These are phyloP conservation scores for Ceratonia siliqua DNA, from an alignment of 306 rosid genomes.

Conservation along the genomic window DNA sequence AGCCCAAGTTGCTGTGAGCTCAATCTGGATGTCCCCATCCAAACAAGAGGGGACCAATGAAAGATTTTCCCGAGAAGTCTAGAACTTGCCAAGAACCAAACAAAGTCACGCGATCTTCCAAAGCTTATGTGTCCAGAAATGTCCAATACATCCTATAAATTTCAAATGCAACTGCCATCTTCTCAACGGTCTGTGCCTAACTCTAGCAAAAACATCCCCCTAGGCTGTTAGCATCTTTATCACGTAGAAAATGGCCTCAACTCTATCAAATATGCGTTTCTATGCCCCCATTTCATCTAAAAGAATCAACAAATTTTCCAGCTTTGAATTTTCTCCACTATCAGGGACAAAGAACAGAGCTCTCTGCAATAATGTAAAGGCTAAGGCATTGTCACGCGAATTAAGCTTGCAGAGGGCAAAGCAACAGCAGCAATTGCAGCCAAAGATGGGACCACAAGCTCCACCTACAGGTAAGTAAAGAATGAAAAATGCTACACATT, in stretches of 20 bases:
- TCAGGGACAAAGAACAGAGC: neutral
- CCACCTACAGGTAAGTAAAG: conserved; percentile 36
- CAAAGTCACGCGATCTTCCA: neutral
- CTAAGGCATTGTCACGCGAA: conserved; percentile 34
- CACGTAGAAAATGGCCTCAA: conserved; percentile 21
- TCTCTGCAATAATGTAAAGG: conserved; percentile 19
- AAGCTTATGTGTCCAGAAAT: conserved; percentile 29
- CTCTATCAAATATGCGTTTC: conserved; percentile 21
- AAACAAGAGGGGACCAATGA: neutral
- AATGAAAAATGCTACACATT: too few relatives aligned
- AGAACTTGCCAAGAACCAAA: conserved; percentile 21
- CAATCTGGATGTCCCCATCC: too few relatives aligned
- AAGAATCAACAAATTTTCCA: conserved; percentile 26
- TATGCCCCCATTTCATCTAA: conserved; percentile 30
- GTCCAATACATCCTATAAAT: conserved; percentile 38
- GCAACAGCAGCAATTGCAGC: conserved; percentile 29
- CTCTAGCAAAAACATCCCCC: neutral
- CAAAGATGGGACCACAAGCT: conserved; percentile 30
- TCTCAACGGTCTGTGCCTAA: neutral
- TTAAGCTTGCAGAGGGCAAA: conserved; percentile 27
- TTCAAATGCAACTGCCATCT: neutral
- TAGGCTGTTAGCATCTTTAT: neutral
- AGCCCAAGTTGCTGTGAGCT: too few relatives aligned
- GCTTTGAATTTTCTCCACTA: conserved; percentile 13
- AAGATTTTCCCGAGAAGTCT: conserved; percentile 28